Evolutionary conservation across 1,284 basidiomycete species (phyloP), one percentile per base, ranked within the genome.

Genomic region (Ceraceosorus bombacis): DNA sequence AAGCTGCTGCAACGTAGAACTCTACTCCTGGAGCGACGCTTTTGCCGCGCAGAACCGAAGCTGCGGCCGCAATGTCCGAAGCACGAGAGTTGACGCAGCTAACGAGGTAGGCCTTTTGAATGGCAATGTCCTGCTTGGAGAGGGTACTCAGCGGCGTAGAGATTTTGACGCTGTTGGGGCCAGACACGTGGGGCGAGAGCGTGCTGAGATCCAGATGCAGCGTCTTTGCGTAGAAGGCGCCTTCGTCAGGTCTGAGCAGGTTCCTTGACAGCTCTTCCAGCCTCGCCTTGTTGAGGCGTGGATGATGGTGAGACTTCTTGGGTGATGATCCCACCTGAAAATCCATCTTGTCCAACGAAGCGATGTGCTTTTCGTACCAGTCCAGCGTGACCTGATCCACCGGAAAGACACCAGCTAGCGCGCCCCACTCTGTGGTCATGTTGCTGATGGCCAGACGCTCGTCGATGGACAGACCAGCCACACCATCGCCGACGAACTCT

Each of bases 391-490:
- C 85, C 41, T 86, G 82, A 78, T 99, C 94, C 7, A 92, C 87
- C 0, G 94, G 93, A 81, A 99, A 98, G 10, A 96, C 86, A 49
- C 94, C 94, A 6, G 86, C 91, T 0, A 99, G 84, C 1, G 94
- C 94, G 55, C 94, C 94, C 94, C 94, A 99, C 78, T 99, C 94
- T 13, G 95, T 98, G 4, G 94, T 97, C 94, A 98, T 98, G 68
- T 79, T 78, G 57, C 66, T 61, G 57, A 98, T 97, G 0, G 94
- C 94, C 56, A 99, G 82, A 41, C 94, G 84, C 74, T 98, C 92
- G 75, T 99, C 94, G 51, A 99, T 83, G 0, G 85, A 81, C 50
- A 99, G 82, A 41, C 85, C 82, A 36, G 83, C 74, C n/a, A 97
- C 82, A 17, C 94, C 95, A 41, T 88, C 85, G n/a, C 94, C 94